Base-by-base conservation (phyloP, 2,329 filamentous ascomycete species). In the Penicillium freii region DNA sequence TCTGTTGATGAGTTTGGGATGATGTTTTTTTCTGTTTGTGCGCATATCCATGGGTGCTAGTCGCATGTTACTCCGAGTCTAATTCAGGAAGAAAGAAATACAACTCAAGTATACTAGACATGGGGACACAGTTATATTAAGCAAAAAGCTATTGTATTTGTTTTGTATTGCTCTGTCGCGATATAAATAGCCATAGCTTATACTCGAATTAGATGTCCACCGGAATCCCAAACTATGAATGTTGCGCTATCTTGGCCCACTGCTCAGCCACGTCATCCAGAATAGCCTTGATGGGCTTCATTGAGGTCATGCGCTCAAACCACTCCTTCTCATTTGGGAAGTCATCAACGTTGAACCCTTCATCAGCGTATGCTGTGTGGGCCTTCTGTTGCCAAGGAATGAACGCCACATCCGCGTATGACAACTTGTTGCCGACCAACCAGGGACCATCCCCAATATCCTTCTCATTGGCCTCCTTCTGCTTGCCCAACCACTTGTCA, bases 1-100 rank as follows among this genome's bases (percentile, higher is more conserved):
- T 66, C 69, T 17, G 67, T 82, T 0, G 82, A 85, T 62, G 81
- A 82, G 48, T 84, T 79, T 66, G 82, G 82, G 0, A 82, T 75
- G 21, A 81, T 82, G 78, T 49, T 84, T 1, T 84, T 81, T 60
- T 73, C 79, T 6, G 62, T 66, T n/a, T 68, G 63, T 29, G 59
- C 56, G 4, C 69, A 69, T 63, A 61, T 69, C 7, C 69, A 71
- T 58, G 69, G 69, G 1, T 67, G 66, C 58, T 71, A 49, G 33
- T 38, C 7, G 4, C 21, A 15, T 19, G 2, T 5, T 13, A 19
- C 15, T 19, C 10, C 1, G 4, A 1, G 11, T 15, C 10, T 9
- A 3, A n/a, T 8, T 47, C 1, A 9, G n/a, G 21, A 23, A 23
- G 4, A 23, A 5, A 11, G n/a, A 46, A 46, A 23, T 17, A 23